Evolutionary conservation across 2,329 filamentous ascomycete species (phyloP), one percentile per base, ranked within the genome.

Genomic region (Phaeomoniella chlamydospora): DNA sequence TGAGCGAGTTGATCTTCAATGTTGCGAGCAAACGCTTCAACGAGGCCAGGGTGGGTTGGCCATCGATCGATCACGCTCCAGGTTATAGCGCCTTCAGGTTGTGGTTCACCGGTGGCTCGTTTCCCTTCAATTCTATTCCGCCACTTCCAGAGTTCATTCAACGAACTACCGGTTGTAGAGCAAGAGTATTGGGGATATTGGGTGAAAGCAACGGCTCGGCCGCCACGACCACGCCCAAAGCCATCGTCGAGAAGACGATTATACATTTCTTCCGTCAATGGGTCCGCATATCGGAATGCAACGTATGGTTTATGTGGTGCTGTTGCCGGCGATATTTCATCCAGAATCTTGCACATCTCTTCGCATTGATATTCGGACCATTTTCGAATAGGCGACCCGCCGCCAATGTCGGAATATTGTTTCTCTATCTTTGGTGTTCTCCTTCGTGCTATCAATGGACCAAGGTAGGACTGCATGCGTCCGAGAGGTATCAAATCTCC

Each of bases 101-200:
- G 64, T 5, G 52, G 56, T 18, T 65, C 64, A 29, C 63, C 64
- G 31, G 65, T 62, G 2, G 61, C 68, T 31, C 69, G 65, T 57
- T 84, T 86, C 29, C 83, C 84, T 57, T 96, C 87, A 36, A 98
- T 62, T 43, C 62, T 69, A 51, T 85, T 81, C 43, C 87, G 73
- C 86, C 87, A 94, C 62, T 92, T 94, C 90, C 90, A 98, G 22
- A 98, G 63, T 62, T 98, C 90, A 51, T 98, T 98, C 39, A 98
- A 62, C 43, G 85, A 94, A 57, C 85, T 94, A 15, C 90, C 90
- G 0, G 90, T 98, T 1, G 90, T 98, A 14, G 86, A 94, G 63
- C 92, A 98, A 14, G 85, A 94, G 60, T 98, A 98, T 56, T 98
- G 90, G 2, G 90, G 90, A 50, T 98, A 98, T 59, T 98, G 90